Percentiles rank a stretch among this genome's conserved stretches.
These are phyloP conservation scores for Gardenia jasminoides DNA, from an alignment of 257 asterid species.

Conservation along the genomic window DNA sequence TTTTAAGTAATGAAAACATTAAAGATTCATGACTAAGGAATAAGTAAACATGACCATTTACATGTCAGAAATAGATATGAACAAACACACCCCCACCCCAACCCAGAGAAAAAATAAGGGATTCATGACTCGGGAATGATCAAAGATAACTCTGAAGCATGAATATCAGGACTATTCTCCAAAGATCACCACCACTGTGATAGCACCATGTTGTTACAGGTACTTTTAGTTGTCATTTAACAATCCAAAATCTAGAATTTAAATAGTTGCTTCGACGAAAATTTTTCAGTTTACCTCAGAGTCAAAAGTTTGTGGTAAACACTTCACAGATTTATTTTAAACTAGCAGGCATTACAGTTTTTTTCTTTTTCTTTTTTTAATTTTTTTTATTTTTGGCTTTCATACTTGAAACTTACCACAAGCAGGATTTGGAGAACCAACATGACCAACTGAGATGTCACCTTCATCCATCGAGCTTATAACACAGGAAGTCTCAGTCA, in stretches of 20 bases:
- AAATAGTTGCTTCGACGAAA: not conserved
- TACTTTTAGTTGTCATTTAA: not conserved
- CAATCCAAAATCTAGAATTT: not conserved
- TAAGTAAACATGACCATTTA: too few relatives aligned
- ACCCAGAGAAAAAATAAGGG: too few relatives aligned
- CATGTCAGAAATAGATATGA: too few relatives aligned
- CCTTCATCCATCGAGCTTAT: constrained; percentile 76
- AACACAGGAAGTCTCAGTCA: constrained; percentile 97
- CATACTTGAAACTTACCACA: constrained; percentile 60
- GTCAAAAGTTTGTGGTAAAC: not conserved
- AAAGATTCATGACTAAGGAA: too few relatives aligned
- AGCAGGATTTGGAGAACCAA: constrained; percentile 91
- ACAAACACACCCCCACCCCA: not conserved
- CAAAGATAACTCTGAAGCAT: not conserved
- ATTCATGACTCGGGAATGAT: not conserved
- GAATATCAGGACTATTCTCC: not conserved
- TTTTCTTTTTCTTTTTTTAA: too few relatives aligned
- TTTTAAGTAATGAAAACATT: too few relatives aligned
- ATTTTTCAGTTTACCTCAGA: not conserved
- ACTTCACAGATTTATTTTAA: not conserved
- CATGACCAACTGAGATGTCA: constrained; percentile 76
- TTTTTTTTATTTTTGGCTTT: not conserved
- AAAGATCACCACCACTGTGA: not conserved
- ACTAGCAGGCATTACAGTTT: not conserved
- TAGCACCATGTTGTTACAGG: not conserved